Percentiles rank a stretch among this genome's conserved stretches.
Conservation (phyloP, 257 asterid genomes). For the Scutellaria barbata region DNA sequence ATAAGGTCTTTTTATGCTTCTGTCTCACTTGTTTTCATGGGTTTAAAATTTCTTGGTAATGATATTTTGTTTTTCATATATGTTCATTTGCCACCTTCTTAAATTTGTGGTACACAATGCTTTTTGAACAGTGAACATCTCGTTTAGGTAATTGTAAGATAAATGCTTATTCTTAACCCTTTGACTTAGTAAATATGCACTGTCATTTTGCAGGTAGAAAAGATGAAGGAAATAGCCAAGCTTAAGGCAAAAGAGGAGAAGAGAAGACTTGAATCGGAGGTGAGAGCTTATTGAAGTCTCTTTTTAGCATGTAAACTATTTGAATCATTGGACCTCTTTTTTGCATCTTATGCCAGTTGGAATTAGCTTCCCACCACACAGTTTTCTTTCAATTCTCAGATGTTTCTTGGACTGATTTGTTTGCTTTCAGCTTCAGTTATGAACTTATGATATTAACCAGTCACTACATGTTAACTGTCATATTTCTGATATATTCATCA, state of each 20-base stretch:
- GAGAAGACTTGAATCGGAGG: constrained; percentile 79
- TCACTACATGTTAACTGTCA: constrained; percentile 8
- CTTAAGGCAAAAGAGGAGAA: constrained; percentile 82
- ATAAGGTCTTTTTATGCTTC: background rate
- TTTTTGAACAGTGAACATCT: constrained; percentile 8
- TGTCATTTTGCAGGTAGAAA: constrained; percentile 66
- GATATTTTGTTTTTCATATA: background rate
- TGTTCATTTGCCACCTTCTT: constrained; percentile 21
- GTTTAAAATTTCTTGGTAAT: background rate
- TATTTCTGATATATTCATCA: background rate
- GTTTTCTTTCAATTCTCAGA: background rate
- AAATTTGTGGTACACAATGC: background rate
- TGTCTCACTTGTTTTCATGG: constrained; percentile 3
- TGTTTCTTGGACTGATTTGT: constrained; percentile 12
- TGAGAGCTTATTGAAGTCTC: constrained; percentile 37
- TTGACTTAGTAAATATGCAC: constrained; percentile 30
- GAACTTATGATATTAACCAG: background rate
- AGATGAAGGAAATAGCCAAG: constrained; percentile 91
- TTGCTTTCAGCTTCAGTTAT: constrained; percentile 11
- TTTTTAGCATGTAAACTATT: constrained; percentile 9
- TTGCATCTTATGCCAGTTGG: constrained; percentile 5
- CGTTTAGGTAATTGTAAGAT: constrained; percentile 10
- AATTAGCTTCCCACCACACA: background rate
- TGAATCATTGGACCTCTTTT: constrained; percentile 8
- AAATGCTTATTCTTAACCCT: constrained; percentile 13